A percentile compares a stretch with the other conserved stretches of the same genome.
Evolutionary conservation across 139 green algal genomes (phyloP).

Genomic region (Asterochloris sp.): DNA sequence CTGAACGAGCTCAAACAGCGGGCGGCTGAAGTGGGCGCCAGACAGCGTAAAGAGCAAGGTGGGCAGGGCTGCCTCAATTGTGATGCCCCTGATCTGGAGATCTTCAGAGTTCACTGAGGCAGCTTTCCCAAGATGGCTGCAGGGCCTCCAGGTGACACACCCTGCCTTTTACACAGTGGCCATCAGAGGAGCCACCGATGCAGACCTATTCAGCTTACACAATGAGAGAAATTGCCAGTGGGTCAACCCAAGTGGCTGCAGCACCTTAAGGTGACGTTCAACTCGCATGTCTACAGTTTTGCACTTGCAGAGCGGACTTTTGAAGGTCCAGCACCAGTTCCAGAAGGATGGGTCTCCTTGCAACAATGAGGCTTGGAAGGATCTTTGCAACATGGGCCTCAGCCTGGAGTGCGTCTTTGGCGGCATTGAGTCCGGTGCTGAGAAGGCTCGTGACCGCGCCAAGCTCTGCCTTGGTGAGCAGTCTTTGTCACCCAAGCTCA

Average conservation of each 20-base stretch:
- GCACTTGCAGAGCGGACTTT: no score
- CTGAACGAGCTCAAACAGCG: slow-evolving; percentile 47
- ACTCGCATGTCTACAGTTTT: no score
- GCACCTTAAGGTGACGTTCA: slow-evolving; percentile 50
- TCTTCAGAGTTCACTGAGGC: no score
- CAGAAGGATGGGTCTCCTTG: slow-evolving; percentile 75
- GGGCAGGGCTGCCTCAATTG: background rate
- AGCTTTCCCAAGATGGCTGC: no score
- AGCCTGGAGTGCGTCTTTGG: slow-evolving; percentile 90
- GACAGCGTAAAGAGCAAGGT: slow-evolving; percentile 15
- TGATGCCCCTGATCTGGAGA: no score
- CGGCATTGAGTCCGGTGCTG: slow-evolving; percentile 79
- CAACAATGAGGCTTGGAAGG: slow-evolving; percentile 52
- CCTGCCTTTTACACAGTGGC: no score
- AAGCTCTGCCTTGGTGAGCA: slow-evolving; percentile 50
- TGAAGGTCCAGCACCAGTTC: slow-evolving; percentile 42
- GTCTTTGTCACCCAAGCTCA: no score
- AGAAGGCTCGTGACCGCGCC: slow-evolving; percentile 79
- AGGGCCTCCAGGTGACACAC: no score
- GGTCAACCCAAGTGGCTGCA: slow-evolving; percentile 74
- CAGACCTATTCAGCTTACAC: slow-evolving; percentile 76
- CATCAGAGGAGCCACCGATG: slow-evolving; percentile 31
- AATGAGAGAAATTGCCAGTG: slow-evolving; percentile 40
- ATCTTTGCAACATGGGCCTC: slow-evolving; percentile 59
- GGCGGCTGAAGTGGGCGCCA: slow-evolving; percentile 28